Base-by-base conservation (phyloP, 306 rosid species). In the Vigna radiata region DNA sequence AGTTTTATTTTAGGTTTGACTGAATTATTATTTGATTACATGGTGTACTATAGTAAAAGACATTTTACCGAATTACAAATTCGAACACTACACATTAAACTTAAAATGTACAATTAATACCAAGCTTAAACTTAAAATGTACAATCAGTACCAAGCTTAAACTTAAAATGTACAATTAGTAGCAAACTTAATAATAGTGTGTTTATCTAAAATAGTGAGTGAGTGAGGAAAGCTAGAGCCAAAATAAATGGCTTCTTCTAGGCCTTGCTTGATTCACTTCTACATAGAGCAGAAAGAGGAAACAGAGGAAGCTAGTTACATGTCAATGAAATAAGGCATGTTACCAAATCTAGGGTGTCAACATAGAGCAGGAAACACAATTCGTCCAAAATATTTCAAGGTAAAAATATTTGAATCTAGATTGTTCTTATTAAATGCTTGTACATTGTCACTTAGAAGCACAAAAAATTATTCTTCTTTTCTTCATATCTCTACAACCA, bases 311-410 rank as follows among this genome's bases (percentile, higher is more conserved):
- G 52, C 41, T 21, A 62, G 46, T 70, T 36, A 49, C 64, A 50
- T 48, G 77, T 50, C 82, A 70, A 60, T 11, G 36, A 55, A 70
- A 70, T 55, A 64, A 61, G 73, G 48, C 4, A 27, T 70, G 29
- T 23, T 8, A 31, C 43, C 17, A 60, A 49, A 79, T 41, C 48
- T 62, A 50, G 21, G 68, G 72, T 39, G 7, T 65, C 37, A 31
- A 41, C 43, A 56, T 6, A 77, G 47, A 47, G 25, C 47, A 53
- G 47, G 64, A 23, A 9, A 46, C 25, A 33, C 50, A n/a, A 25
- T 17, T 47, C 41, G 29, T 8, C 58, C 76, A 49, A 31, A n/a
- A 79, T 25, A 54, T 18, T 71, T 41, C 44, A 37, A 47, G 65
- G 62, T 78, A 47, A 49, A 58, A 68, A 50, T 36, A 7, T 50